A percentile compares a stretch with the other conserved stretches of the same genome.
These are phyloP conservation scores for Camptophora hylomeconis DNA, from an alignment of 2,329 filamentous ascomycete species.

Conservation along the genomic window DNA sequence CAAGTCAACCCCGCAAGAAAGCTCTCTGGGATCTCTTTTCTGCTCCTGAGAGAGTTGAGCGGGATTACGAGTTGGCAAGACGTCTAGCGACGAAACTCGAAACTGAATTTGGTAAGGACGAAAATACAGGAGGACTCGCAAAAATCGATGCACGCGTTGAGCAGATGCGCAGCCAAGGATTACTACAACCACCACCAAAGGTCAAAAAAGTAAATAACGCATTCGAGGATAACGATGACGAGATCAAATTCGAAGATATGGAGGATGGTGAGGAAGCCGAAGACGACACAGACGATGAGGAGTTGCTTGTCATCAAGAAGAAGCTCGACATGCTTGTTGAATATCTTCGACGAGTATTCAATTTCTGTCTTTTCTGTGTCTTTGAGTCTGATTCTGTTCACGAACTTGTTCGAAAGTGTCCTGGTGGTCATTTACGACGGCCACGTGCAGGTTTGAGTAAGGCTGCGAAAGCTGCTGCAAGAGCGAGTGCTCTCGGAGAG, in stretches of 20 bases:
- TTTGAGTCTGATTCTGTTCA: conserved; percentile 97
- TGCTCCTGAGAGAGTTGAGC: conserved; percentile 80
- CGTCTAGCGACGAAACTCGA: conserved; percentile 77
- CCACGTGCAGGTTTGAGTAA: conserved; percentile 75
- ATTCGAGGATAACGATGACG: conserved; percentile 31
- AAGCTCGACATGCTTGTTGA: conserved; percentile 91
- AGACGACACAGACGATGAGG: conserved; percentile 81
- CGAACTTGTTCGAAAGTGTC: conserved; percentile 88
- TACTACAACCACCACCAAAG: conserved; percentile 51
- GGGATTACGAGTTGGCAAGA: conserved; percentile 71
- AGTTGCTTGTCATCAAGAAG: conserved; percentile 86
- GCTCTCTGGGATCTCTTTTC: conserved; percentile 95
- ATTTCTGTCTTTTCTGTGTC: conserved; percentile 99
- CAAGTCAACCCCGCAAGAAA: conserved; percentile 77
- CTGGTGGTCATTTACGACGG: conserved; percentile 88
- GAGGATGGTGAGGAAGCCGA: conserved; percentile 70
- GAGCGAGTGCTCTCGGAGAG: conserved; percentile 69
- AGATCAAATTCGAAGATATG: conserved; percentile 46
- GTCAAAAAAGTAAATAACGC: conserved; percentile 47
- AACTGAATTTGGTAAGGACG: conserved; percentile 53
- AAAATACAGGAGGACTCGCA: conserved; percentile 59
- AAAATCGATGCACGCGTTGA: conserved; percentile 83
- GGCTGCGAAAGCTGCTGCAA: conserved; percentile 70
- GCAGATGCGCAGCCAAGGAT: conserved; percentile 61
- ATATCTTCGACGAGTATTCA: conserved; percentile 91